phyloP scores from a whole-genome alignment of 257 asterid genomes.

The Jacaranda copaia region DNA sequence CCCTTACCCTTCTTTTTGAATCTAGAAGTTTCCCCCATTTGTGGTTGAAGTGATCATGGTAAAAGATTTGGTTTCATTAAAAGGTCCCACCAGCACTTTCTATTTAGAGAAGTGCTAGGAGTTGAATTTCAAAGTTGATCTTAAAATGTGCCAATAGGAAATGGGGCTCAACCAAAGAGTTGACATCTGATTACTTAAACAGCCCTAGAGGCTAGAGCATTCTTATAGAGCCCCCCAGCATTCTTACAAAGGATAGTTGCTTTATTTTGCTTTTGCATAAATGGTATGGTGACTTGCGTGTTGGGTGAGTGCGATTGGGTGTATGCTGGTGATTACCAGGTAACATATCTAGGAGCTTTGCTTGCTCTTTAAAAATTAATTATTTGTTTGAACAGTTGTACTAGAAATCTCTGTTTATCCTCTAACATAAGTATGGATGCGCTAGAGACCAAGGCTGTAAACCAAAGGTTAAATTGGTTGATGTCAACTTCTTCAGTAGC shows the following conservation, averaged over 20 bases:
- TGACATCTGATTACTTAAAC: background rate
- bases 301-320: background rate
- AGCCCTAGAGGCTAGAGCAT: background rate
- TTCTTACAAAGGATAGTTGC: background rate
- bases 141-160: background rate
- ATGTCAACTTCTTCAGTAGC: too few species aligned
- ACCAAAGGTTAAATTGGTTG: too few species aligned
- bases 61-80: constrained; percentile 5
- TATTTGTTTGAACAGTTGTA: too few species aligned
- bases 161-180: background rate
- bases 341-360: too few species aligned
- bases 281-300: background rate
- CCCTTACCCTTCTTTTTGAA: background rate
- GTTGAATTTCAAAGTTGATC: background rate
- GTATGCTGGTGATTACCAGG: background rate
- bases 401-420: too few species aligned
- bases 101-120: background rate
- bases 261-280: background rate
- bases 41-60: constrained; percentile 13
- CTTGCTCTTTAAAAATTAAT: too few species aligned
- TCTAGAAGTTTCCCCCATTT: background rate
- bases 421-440: too few species aligned
- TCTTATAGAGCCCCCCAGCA: too few species aligned
- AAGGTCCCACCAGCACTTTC: background rate
- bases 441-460: too few species aligned